Percentiles rank a stretch among this genome's conserved stretches.
These are phyloP conservation scores for Trypanosoma vivax DNA, from an alignment of 208 protist species.

Conservation along the genomic window DNA sequence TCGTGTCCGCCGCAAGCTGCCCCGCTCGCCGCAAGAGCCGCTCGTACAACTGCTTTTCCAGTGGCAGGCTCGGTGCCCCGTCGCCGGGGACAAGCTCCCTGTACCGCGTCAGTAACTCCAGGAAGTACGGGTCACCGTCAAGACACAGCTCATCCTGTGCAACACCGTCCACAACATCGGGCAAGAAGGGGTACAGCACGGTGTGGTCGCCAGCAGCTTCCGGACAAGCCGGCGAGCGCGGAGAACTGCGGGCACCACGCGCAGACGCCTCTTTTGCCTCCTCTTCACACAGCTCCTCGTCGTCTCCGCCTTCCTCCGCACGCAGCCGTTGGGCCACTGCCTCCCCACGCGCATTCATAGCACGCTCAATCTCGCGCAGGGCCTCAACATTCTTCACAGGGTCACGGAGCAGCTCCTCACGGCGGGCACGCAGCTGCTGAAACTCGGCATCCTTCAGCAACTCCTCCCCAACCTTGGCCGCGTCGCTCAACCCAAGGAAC, in stretches of 20 bases:
- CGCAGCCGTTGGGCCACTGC: background rate
- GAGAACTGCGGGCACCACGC: no score
- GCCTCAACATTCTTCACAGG: conserved; percentile 16
- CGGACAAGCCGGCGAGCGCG: no score
- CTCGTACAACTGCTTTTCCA: no score
- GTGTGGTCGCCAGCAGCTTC: background rate
- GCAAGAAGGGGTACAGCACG: background rate
- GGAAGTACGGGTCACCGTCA: background rate
- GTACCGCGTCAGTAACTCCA: background rate
- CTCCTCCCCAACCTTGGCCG: background rate
- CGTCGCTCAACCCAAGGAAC: conserved; percentile 23
- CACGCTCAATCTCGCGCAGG: conserved; percentile 7
- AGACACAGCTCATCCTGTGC: background rate
- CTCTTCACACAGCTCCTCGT: no score
- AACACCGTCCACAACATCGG: background rate
- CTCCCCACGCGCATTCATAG: conserved; percentile 15
- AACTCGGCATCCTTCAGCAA: conserved; percentile 12
- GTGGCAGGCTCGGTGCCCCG: no score
- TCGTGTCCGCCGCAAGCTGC: no score
- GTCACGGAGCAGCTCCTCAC: conserved; percentile 17
- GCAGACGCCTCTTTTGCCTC: no score
- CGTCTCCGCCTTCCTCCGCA: no score
- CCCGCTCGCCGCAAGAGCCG: no score
- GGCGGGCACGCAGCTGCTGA: background rate
- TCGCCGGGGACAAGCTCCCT: no score